These are phyloP conservation scores for Arctium lappa DNA, from an alignment of 129 eudicot genomes.

Conservation along the genomic window DNA sequence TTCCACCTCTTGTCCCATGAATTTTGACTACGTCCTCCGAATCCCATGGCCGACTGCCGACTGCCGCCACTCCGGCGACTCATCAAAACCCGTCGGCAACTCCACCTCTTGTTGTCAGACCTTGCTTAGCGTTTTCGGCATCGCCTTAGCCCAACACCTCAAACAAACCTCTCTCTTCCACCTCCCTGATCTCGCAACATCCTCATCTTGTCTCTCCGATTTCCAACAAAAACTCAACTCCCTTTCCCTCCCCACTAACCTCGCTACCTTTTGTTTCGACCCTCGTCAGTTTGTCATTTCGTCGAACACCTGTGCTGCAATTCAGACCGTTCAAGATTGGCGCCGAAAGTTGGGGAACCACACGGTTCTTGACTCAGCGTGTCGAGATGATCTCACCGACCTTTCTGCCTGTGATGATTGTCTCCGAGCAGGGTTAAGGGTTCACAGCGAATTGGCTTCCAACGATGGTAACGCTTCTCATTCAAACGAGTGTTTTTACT, in stretches of 20 bases:
- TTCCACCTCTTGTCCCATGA: constrained; percentile 50
- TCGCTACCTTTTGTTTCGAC: constrained; percentile 54
- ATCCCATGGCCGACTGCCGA: constrained; percentile 54
- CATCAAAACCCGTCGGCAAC: constrained; percentile 17
- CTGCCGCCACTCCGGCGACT: constrained; percentile 27
- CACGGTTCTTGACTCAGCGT: constrained; percentile 49
- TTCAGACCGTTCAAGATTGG: constrained; percentile 57
- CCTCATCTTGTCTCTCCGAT: constrained; percentile 52
- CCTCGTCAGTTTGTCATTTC: constrained; percentile 68
- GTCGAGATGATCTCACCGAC: constrained; percentile 59
- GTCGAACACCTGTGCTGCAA: constrained; percentile 59
- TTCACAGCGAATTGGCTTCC: constrained; percentile 37
- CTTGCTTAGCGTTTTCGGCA: constrained; percentile 59
- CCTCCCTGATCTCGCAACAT: constrained; percentile 47
- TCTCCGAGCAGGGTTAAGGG: constrained; percentile 63
- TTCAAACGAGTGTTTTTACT: constrained; percentile 63
- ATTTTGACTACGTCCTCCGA: constrained; percentile 41
- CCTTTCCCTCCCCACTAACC: constrained; percentile 35
- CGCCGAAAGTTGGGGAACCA: constrained; percentile 47
- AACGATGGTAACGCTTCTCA: constrained; percentile 77
- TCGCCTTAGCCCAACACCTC: constrained; percentile 47
- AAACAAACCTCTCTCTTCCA: constrained; percentile 47
- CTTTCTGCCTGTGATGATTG: constrained; percentile 68
- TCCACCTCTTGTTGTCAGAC: constrained; percentile 52
- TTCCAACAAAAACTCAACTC: constrained; percentile 48